These are phyloP conservation scores for Cercophora sp. DNA, from an alignment of 495 filamentous ascomycete genomes.

Conservation along the genomic window DNA sequence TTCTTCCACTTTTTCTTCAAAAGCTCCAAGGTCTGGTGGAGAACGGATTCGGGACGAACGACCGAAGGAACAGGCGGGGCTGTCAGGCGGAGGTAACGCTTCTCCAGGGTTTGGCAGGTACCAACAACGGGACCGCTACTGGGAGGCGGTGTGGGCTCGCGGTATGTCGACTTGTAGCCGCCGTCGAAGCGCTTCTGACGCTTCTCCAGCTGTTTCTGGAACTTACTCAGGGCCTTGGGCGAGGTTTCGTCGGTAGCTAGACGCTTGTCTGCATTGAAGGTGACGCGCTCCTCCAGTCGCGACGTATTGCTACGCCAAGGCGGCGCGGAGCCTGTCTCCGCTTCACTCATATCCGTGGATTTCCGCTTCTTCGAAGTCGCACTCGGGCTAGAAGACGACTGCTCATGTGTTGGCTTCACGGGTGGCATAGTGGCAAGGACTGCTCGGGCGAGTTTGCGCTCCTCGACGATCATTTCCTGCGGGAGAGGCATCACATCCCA, in stretches of 20 bases:
- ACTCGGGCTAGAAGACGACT: neutral
- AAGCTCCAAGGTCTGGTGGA: slow-evolving; percentile 79
- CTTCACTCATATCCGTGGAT: slow-evolving; percentile 57
- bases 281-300: slow-evolving; percentile 73
- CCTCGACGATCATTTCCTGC: slow-evolving; percentile 75
- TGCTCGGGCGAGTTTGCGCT: slow-evolving; percentile 47
- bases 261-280: slow-evolving; percentile 59
- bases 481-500: slow-evolving; percentile 85
- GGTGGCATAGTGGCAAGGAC: too few relatives aligned
- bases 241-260: slow-evolving; percentile 41
- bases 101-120: slow-evolving; percentile 79
- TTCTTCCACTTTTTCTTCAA: slow-evolving; percentile 92
- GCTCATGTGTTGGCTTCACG: too few relatives aligned
- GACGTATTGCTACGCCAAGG: slow-evolving; percentile 69
- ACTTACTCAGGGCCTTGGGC: slow-evolving; percentile 69
- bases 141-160: slow-evolving; percentile 57
- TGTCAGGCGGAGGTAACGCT: slow-evolving; percentile 91
- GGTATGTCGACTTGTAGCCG: slow-evolving; percentile 57
- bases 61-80: slow-evolving; percentile 77
- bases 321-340: slow-evolving; percentile 42
- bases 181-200: slow-evolving; percentile 81
- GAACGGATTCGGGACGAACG: slow-evolving; percentile 78
- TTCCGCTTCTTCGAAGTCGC: slow-evolving; percentile 69
- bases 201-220: slow-evolving; percentile 80
- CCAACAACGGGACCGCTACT: slow-evolving; percentile 79